Evolutionary conservation across 108 stramenopile genomes (phyloP), one percentile per base, ranked within the genome.

Genomic region (Conticribra guillardii): DNA sequence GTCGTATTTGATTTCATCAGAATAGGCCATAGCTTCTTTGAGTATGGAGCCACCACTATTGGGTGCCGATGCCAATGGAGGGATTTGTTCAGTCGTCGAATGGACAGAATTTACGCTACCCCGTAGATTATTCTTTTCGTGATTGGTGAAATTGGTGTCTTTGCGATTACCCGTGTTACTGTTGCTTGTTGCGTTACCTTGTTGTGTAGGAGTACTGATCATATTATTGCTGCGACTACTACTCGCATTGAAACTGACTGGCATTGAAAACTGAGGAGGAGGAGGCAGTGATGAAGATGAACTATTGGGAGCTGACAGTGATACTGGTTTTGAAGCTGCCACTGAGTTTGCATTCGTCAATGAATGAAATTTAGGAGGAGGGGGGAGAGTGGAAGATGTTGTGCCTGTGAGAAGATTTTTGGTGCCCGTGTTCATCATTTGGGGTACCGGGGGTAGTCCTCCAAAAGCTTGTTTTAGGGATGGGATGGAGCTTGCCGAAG

Each of bases 61-160:
- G 2, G 75, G 75, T 0, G 75, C 67, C 18, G 65, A 67, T 37
- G 75, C 14, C 17, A 76, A 50, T 69, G 67, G 50, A 0, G 75
- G 75, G 41, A 76, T 76, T 69, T 69, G 47, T 49, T 73, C 72
- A 15, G 41, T 56, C 0, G 77, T 79, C 2, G 77, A 67, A 60
- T 73, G 77, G n/a, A 67, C 61, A 1, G 67, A 27, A 60, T 34
- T 15, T 21, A 51, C 21, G 16, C 16, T n/a, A 14, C 0, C n/a
- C 0, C 15, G 22, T 22, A 22, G 23, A 22, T 9, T 57, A 21
- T 11, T 45, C 41, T 23, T 56, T 9, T 41, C 37, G 37, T 11
- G 5, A 11, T 5, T 9, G 37, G 37, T 9, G 37, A 41, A 41
- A 9, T 11, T 41, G 37, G 11, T 69, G 58, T 32, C 59, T 31